Conservation (phyloP, 495 filamentous ascomycete species). For the Xylaria grammica region DNA sequence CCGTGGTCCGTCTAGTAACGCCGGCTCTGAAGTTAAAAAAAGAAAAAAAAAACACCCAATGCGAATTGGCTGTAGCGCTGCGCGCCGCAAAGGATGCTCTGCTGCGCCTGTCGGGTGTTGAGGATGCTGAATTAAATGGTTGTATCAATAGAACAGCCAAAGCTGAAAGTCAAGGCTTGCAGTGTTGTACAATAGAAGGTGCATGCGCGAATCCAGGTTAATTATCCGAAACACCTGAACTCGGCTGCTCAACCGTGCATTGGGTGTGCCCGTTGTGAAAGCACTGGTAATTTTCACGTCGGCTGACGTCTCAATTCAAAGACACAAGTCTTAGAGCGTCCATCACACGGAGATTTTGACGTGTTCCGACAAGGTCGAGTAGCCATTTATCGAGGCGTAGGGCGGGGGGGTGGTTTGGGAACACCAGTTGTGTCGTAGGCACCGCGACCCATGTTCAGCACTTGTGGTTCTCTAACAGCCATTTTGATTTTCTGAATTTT, state of each 20-base stretch:
- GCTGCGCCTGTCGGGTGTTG: conserved; percentile 1
- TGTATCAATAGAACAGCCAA: conserved; percentile 15
- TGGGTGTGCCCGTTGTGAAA: background rate
- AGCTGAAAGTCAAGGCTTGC: conserved; percentile 25
- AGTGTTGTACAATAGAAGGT: conserved; percentile 22
- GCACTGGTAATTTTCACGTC: background rate
- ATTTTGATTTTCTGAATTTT: conserved; percentile 36
- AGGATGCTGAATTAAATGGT: conserved; percentile 26
- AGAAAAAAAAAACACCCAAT: conserved; percentile 13
- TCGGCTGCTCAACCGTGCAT: background rate
- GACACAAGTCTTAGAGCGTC: background rate
- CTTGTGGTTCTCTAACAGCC: conserved; percentile 51
- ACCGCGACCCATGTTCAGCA: conserved; percentile 60
- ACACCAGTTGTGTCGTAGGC: conserved; percentile 63
- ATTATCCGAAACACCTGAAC: conserved; percentile 2
- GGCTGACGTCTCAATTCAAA: background rate
- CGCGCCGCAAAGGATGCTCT: too few relatives aligned
- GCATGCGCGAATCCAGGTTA: conserved; percentile 15
- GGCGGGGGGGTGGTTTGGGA: conserved; percentile 57
- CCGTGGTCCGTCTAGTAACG: conserved; percentile 23
- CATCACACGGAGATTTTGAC: too few relatives aligned
- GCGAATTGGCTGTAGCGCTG: background rate
- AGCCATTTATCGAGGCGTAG: conserved; percentile 53
- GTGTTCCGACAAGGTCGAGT: background rate
- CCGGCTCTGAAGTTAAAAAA: conserved; percentile 21